Evolutionary conservation across 495 filamentous ascomycete species (phyloP).

Genomic region (Podospora pseudocomata): DNA sequence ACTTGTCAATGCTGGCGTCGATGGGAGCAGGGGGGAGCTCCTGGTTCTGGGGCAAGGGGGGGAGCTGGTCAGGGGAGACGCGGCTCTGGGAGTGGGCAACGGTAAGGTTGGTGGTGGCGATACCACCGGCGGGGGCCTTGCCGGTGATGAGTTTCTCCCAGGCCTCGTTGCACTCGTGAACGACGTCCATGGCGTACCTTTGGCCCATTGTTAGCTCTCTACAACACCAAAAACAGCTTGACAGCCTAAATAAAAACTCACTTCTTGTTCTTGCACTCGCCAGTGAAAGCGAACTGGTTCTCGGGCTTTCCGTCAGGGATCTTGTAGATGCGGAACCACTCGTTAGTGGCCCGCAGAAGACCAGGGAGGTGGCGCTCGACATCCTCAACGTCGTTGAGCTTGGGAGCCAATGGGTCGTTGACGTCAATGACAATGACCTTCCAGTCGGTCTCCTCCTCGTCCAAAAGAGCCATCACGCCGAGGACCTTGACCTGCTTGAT

Average conservation of each 20-base stretch:
- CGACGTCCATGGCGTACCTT: conserved; percentile 87
- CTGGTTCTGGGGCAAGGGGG: conserved; percentile 69
- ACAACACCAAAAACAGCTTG: neutral
- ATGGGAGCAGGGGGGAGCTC: conserved; percentile 81
- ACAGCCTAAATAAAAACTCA: conserved; percentile 33
- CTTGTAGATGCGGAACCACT: conserved; percentile 99
- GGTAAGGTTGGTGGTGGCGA: conserved; percentile 80
- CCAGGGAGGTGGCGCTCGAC: conserved; percentile 98
- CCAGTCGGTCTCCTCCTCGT: conserved; percentile 99
- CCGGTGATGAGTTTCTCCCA: conserved; percentile 95
- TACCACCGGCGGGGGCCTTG: conserved; percentile 69
- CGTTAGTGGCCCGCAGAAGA: conserved; percentile 93
- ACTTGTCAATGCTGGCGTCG: conserved; percentile 97
- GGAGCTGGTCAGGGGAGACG: conserved; percentile 59
- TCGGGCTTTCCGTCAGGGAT: conserved; percentile 99
- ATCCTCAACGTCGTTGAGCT: conserved; percentile 98
- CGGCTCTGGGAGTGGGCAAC: conserved; percentile 66
- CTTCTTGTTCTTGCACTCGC: conserved; percentile 99
- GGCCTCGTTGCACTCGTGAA: conserved; percentile 92
- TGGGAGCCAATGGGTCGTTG: conserved; percentile 92
- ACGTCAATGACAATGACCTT: conserved; percentile 99
- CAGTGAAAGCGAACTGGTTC: conserved; percentile 99
- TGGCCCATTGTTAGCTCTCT: conserved; percentile 23
- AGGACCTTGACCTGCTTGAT: conserved; percentile 99
- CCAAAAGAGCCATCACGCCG: conserved; percentile 97